Evolutionary conservation across 352 stramenopile genomes (phyloP), one percentile per base, ranked within the genome.

Genomic region (Phytopythium mirpurense): DNA sequence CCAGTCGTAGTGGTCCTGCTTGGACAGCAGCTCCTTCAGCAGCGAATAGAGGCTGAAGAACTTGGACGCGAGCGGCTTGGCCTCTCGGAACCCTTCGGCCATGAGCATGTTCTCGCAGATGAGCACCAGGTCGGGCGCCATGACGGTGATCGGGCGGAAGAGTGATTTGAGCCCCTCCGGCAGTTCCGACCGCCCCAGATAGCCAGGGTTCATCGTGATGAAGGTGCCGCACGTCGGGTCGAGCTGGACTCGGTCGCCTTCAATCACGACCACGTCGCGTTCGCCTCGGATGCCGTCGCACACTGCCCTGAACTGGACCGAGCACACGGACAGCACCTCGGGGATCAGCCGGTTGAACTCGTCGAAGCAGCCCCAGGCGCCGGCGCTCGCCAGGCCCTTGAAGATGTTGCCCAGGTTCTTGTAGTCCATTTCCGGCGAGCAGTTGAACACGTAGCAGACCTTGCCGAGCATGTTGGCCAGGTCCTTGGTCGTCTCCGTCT

Each of bases 71-170:
- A 98, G 72, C 15, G 88, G 47, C 59, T 98, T 98, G 9, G 92
- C 90, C 41, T 96, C 77, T 54, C 88, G 81, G 62, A 98, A 98
- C 3, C 95, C 95, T 60, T 98, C 88, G 15, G 90, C 92, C 93
- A 98, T 98, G 16, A 98, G 78, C 90, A 98, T 98, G 56, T 98
- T 98, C 70, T 98, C 95, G 54, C 90, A 98, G 44, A 98, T 98
- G 16, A 98, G 72, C 11, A 97, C 86, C n/a, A 98, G 70, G 56
- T 98, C 92, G 0, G 94, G 94, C 11, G 96, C 86, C 90, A 98
- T 98, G 27, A 98, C 90, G 1, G 92, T 98, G 65, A 98, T 98
- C 0, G 95, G 93, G 32, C 95, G 86, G 53, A 98, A 98, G 0
- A 98, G 70, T 10, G 90, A 90, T 68, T 98, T 98, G 15, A 98